phyloP scores from a whole-genome alignment of 306 rosid species.

The Begonia loranthoides region DNA sequence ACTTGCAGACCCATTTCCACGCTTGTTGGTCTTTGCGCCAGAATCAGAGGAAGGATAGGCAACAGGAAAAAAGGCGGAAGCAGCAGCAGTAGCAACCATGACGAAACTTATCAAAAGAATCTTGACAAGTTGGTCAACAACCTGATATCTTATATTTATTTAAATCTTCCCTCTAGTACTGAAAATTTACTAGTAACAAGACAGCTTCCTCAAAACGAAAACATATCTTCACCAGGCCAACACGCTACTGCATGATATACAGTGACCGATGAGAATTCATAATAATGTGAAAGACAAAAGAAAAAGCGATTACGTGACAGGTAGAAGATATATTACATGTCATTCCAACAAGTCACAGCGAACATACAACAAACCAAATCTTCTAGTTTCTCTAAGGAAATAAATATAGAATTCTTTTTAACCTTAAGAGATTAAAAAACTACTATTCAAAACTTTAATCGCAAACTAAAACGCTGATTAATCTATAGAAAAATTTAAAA shows the following conservation, averaged over 20 bases:
- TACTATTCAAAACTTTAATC: too few species aligned
- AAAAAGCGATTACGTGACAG: too few species aligned
- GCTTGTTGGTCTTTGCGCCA: conserved; percentile 31
- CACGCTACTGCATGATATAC: background rate
- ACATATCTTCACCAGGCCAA: background rate
- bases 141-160: conserved; percentile 9
- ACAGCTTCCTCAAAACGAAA: background rate
- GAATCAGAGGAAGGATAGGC: conserved; percentile 42
- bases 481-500: too few species aligned
- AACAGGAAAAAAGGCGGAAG: conserved; percentile 57
- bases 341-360: too few species aligned
- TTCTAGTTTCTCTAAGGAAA: too few species aligned
- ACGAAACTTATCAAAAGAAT: conserved; percentile 21
- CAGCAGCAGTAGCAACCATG: conserved; percentile 91
- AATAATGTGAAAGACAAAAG: background rate
- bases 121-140: conserved; percentile 13
- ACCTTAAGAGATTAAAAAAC: too few species aligned
- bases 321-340: too few species aligned
- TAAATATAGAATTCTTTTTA: too few species aligned
- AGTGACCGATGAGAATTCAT: conserved; percentile 12
- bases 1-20: conserved; percentile 28
- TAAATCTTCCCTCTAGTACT: conserved; percentile 5
- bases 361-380: too few species aligned
- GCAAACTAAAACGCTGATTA: too few species aligned
- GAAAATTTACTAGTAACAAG: background rate